phyloP scores from a whole-genome alignment of 2,329 filamentous ascomycete genomes.

The Penicillium vulpinum region DNA sequence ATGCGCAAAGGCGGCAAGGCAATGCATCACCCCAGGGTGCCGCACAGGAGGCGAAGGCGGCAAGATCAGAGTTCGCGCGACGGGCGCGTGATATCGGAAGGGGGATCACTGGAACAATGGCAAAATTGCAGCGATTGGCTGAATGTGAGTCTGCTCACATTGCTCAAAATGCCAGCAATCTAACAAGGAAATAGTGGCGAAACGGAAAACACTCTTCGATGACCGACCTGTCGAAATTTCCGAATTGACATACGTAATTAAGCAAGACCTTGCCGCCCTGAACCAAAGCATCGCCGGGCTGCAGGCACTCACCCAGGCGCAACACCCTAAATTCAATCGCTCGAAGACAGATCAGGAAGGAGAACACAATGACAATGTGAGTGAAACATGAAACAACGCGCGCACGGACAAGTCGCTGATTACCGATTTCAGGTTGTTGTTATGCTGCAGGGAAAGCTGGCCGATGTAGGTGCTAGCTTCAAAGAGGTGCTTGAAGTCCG shows the following conservation, averaged over 20 bases:
- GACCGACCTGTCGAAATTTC: constrained; percentile 96
- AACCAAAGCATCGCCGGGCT: constrained; percentile 86
- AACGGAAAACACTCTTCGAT: constrained; percentile 94
- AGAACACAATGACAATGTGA: constrained; percentile 92
- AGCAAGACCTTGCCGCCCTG: constrained; percentile 83
- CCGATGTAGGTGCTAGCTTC: constrained; percentile 91
- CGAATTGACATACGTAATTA: constrained; percentile 95
- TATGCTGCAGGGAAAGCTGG: constrained; percentile 84
- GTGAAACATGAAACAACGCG: constrained; percentile 23
- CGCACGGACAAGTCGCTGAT: constrained; percentile 20
- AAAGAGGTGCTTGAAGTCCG: constrained; percentile 95
- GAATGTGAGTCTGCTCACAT: constrained; percentile 59
- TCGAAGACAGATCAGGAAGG: constrained; percentile 70
- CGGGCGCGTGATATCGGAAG: constrained; percentile 88
- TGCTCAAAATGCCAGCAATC: not conserved
- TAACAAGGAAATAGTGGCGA: constrained; percentile 64
- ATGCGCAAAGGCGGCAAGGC: constrained; percentile 61
- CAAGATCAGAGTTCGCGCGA: constrained; percentile 86
- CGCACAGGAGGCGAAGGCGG: constrained; percentile 46
- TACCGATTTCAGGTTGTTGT: constrained; percentile 62
- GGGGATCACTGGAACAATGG: constrained; percentile 89
- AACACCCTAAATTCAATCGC: constrained; percentile 63
- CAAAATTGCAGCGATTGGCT: constrained; percentile 88
- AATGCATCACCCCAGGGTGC: constrained; percentile 62
- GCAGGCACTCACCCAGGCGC: constrained; percentile 73